Evolutionary conservation across 371 early-diverging fungal species (phyloP).

Genomic region (Actinomucor elegans): DNA sequence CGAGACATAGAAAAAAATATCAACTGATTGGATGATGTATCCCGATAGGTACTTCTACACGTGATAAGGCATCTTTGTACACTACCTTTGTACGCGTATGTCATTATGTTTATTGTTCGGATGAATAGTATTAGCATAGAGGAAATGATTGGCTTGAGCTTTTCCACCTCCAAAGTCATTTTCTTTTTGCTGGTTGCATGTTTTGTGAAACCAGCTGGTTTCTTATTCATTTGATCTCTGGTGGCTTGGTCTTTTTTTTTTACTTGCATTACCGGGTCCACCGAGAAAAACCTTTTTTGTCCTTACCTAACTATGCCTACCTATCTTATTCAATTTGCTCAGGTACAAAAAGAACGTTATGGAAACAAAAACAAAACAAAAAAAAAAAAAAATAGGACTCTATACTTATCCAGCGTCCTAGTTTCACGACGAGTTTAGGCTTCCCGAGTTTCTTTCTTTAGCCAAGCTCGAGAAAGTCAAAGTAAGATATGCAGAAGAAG

Average conservation of each 20-base stretch:
- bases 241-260: constrained; percentile 2
- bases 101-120: too few species aligned
- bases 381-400: neutral
- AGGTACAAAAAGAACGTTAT: constrained; percentile 18
- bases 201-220: neutral
- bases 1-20: too few species aligned
- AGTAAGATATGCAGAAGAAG: constrained; percentile 51
- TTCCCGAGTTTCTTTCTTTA: constrained; percentile 81
- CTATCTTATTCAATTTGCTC: constrained; percentile 48
- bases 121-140: too few species aligned
- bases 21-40: too few species aligned
- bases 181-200: neutral
- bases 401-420: constrained; percentile 2
- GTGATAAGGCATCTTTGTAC: too few species aligned
- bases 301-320: constrained; percentile 29
- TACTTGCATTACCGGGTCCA: too few species aligned
- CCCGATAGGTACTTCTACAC: too few species aligned
- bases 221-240: neutral
- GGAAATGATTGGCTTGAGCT: too few species aligned
- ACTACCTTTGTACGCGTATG: too few species aligned
- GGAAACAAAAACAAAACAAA: neutral
- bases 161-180: too few species aligned
- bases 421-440: constrained; percentile 72
- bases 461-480: constrained; percentile 70
- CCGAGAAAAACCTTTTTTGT: neutral